Base-by-base conservation (phyloP, 2,329 filamentous ascomycete species). In the Clonostachys chloroleuca region DNA sequence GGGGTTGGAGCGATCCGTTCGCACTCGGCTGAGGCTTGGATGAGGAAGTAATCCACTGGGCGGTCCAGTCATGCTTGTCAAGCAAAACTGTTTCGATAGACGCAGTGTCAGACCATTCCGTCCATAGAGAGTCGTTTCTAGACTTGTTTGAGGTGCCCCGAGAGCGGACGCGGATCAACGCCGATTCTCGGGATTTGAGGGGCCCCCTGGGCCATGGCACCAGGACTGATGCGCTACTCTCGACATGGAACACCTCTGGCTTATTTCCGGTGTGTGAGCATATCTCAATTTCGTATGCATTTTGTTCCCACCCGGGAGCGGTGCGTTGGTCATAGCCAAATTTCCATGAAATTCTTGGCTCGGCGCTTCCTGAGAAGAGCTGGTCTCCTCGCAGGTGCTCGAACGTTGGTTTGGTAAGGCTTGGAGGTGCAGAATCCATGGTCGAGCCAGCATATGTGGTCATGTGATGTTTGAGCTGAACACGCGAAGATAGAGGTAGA, bases 171-270 rank as follows among this genome's bases (percentile, higher is more conserved):
- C 60, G 52, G 6, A 68, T 54, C 17, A 39, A 48, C 5, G 57
- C 60, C 9, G 47, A 43, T 44, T 65, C 61, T 12, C 60, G 51
- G 13, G 56, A 60, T 13, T 47, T 45, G 5, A 67, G 51, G 12
- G 60, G 51, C 18, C 16, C 30, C 16, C 46, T 49, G 4, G 52
- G 52, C 53, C 53, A 55, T 5, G 49, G 39, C 6, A 51, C 45
- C 1, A 55, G 42, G 17, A 49, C 41, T 10, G 36, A 53, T 30
- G 34, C 42, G 34, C 44, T 40, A 34, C 48, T 46, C 18, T 30
- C 44, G 35, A 34, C 47, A 16, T 16, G 40, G 39, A 40, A 51
- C 41, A 12, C 39, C 18, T 48, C 20, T 7, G 40, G 43, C 6
- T 36, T 34, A 5, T 14, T 30, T n/a, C 43, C 17, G 8, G 46